A percentile compares a stretch with the other conserved stretches of the same genome.
Evolutionary conservation across 371 early-diverging fungal species (phyloP).

Genomic region (Apophysomyces variabilis): DNA sequence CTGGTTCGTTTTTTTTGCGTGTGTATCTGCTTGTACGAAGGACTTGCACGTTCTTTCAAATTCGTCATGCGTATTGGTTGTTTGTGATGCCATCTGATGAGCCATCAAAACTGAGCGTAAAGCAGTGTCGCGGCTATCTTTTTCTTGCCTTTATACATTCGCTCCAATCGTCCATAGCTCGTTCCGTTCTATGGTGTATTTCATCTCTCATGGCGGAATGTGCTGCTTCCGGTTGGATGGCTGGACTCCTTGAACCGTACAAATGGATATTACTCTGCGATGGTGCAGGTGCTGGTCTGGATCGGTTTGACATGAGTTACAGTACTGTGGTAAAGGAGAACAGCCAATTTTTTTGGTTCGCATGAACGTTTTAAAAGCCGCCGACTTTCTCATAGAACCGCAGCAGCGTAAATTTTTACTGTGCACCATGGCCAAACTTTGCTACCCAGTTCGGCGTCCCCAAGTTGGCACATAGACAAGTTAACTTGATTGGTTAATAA

Average conservation of each 20-base stretch:
- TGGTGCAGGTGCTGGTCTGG: background rate
- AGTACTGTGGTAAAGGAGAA: background rate
- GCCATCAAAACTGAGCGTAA: background rate
- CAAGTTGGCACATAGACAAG: no score
- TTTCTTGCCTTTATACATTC: conserved; percentile 25
- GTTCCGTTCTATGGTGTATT: conserved; percentile 32
- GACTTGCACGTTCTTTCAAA: conserved; percentile 29
- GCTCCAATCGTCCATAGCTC: conserved; percentile 33
- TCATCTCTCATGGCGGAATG: conserved; percentile 30
- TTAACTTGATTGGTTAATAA: no score
- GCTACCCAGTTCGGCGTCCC: no score
- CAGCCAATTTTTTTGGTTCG: background rate
- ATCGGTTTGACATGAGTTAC: background rate
- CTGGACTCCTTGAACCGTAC: background rate
- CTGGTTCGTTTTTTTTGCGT: conserved; percentile 31
- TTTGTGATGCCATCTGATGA: conserved; percentile 8
- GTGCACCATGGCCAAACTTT: no score
- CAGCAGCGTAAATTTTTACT: no score
- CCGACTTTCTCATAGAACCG: no score
- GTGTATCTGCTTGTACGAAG: conserved; percentile 32
- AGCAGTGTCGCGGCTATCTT: background rate
- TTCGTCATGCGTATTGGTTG: conserved; percentile 23
- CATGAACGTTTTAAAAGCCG: background rate
- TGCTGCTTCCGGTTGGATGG: background rate
- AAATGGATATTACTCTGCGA: background rate